A percentile compares a stretch with the other conserved stretches of the same genome.
These are phyloP conservation scores for Sugiyamaella americana DNA, from an alignment of 805 yeast species.

Conservation along the genomic window DNA sequence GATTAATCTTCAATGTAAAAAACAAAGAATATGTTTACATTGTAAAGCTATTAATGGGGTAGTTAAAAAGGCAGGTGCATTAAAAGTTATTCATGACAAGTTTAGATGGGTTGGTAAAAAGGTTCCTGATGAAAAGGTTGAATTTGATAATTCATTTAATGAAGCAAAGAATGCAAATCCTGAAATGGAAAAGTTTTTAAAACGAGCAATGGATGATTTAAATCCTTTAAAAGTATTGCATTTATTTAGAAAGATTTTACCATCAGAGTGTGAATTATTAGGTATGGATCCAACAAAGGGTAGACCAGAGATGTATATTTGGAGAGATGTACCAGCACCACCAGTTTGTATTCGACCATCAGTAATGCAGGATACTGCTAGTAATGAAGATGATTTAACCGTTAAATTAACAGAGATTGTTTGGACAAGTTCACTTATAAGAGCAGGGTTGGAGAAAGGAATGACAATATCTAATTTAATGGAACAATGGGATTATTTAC, in stretches of 20 bases:
- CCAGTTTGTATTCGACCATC: conserved; percentile 99
- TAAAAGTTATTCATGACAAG: conserved; percentile 92
- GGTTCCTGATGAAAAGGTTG: conserved; percentile 71
- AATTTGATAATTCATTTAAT: conserved; percentile 84
- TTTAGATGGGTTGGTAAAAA: conserved; percentile 94
- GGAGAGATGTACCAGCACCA: conserved; percentile 98
- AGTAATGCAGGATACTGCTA: conserved; percentile 86
- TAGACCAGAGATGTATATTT: conserved; percentile 90
- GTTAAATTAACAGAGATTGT: conserved; percentile 94
- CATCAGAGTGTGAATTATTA: conserved; percentile 84
- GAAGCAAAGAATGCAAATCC: conserved; percentile 70
- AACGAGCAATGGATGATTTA: conserved; percentile 85
- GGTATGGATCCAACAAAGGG: conserved; percentile 88
- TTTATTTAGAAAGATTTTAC: conserved; percentile 76
- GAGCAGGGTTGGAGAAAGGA: conserved; percentile 94
- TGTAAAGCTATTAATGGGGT: conserved; percentile 94
- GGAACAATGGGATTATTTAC: conserved; percentile 99
- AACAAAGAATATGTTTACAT: conserved; percentile 81
- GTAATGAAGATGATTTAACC: conserved; percentile 95
- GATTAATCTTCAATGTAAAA: conserved; percentile 86
- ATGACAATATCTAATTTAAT: conserved; percentile 85
- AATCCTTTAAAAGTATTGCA: conserved; percentile 87
- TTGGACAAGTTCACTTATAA: conserved; percentile 90
- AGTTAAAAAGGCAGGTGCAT: conserved; percentile 93
- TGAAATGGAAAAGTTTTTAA: conserved; percentile 80